Base-by-base conservation (phyloP, 1,284 basidiomycete genomes). In the Cutaneotrichosporon sp. region DNA sequence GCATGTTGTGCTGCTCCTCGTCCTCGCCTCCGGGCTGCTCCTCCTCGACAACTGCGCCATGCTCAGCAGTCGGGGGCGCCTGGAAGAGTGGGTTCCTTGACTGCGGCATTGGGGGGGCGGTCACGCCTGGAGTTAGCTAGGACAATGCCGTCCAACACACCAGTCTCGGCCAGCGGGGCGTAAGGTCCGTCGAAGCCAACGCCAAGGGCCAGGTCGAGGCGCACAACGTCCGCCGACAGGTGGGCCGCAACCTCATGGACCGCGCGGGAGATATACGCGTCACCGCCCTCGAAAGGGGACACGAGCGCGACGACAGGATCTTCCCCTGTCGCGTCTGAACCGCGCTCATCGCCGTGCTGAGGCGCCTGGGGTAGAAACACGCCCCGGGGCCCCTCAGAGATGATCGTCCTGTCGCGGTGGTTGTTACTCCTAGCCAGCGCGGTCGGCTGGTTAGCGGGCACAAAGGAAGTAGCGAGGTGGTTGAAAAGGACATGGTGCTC, bases 201-300 rank as follows among this genome's bases (percentile, higher is more conserved):
- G 0, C 84, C 79, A 70, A 68, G 52, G 1, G 65, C 52, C 8
- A 72, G 53, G 50, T 93, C 89, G 46, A 93, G 67, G 11, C 89
- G 82, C 16, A 91, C 78, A 5, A 92, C 84, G 59, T 92, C 90
- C 16, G 88, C 82, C 26, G 80, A 81, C 3, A 84, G 82, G 53
- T 81, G 79, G 37, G 80, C 79, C 2, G 88, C 88, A 56, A 91
- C 75, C 64, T 88, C 85, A 41, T 80, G 77, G 16, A 92, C 84
- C 1, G 88, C 88, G 29, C 83, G 81, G 63, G 87, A 84, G 26
- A 91, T 79, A 35, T 91, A 79, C 67, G 86, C 80, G 55, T 85
- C 82, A 2, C 84, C 84, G n/a, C 85, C 89, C 75, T 91, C 89
- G 52, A 92, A 85, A 3, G 89, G 90, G 60, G 85, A 88, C 65